Evolutionary conservation across 192 early-diverging fungal species (phyloP).

Genomic region (Coemansia sp.): DNA sequence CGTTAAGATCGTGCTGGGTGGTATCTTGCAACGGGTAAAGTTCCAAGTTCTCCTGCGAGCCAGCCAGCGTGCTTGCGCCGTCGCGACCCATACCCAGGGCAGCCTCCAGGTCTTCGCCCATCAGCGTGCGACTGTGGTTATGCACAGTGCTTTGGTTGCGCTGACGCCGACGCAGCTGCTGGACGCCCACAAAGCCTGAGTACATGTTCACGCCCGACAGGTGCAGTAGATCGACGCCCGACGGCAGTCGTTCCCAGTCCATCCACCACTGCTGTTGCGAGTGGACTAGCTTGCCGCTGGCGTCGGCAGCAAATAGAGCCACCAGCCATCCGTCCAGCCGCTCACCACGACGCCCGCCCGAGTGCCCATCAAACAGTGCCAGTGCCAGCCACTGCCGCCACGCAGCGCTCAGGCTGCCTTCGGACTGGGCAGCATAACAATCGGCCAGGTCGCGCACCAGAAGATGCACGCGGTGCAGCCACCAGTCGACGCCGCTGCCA

Average conservation of each 20-base stretch:
- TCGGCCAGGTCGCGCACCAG: slow-evolving; percentile 46
- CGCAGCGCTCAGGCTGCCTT: slow-evolving; percentile 10
- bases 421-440: slow-evolving; percentile 42
- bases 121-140: slow-evolving; percentile 17
- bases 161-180: slow-evolving; percentile 17
- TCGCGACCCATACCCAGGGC: slow-evolving; percentile 22
- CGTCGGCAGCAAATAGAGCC: slow-evolving; percentile 36
- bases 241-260: slow-evolving; percentile 40
- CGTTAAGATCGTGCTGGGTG: slow-evolving; percentile 1
- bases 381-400: slow-evolving; percentile 30
- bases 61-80: slow-evolving; percentile 22
- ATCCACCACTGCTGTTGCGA: slow-evolving; percentile 26
- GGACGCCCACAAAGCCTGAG: slow-evolving; percentile 51
- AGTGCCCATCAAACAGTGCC: slow-evolving; percentile 47
- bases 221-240: slow-evolving; percentile 45
- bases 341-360: slow-evolving; percentile 19
- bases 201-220: slow-evolving; percentile 30
- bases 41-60: slow-evolving; percentile 8
- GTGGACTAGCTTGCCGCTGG: slow-evolving; percentile 20
- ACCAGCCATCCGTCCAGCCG: slow-evolving; percentile 48
- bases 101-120: slow-evolving; percentile 29
- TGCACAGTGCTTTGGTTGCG: not conserved
- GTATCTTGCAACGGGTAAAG: not conserved
- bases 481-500: slow-evolving; percentile 35
- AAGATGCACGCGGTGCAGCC: slow-evolving; percentile 46